Base-by-base conservation (phyloP, 177 flowering plant genomes). In the Vitis hybrid region DNA sequence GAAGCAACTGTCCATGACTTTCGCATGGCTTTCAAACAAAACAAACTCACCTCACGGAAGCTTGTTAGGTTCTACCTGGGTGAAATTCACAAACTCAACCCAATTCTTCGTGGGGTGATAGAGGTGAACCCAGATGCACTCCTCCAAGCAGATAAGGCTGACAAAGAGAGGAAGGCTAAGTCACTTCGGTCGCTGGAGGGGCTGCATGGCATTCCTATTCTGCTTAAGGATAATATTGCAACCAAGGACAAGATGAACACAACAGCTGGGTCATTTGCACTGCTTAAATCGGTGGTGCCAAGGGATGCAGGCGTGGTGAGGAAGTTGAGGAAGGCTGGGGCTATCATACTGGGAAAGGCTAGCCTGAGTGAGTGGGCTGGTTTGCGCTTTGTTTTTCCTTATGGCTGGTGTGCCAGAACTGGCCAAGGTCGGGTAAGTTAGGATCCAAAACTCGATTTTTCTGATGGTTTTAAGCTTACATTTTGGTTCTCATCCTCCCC, bases 221-320 rank as follows among this genome's bases (percentile, higher is more conserved):
- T 82, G 54, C 49, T 84, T 48, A 83, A 81, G 71, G 83, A 80
- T 46, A 78, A 61, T 62, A 80, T 81, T 62, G 80, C 68, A 8
- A 83, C 82, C 58, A 79, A 81, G 57, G 82, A 81, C 46, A 79
- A 74, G 74, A 70, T 81, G 15, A 81, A 83, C 71, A 83, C 86
- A 17, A 83, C 83, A 0, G 82, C 83, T 1, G 86, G 86, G 0
- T 81, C 86, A 2, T 77, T 56, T 19, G 83, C 86, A 0, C 58
- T 83, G 67, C 76, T 81, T 10, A 78, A 81, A n/a, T 83, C 86
- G 0, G 35, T 68, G 6, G 82, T 83, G 63, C 78, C 82, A 6
- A 51, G 73, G 11, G 86, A 81, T 71, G 82, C 84, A 0, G 81
- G 75, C 0, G 82, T 81, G 35, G 86, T 81, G 72, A 19, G 9